These are phyloP conservation scores for Exutisphaerella laricina DNA, from an alignment of 2,329 filamentous ascomycete species.

Conservation along the genomic window DNA sequence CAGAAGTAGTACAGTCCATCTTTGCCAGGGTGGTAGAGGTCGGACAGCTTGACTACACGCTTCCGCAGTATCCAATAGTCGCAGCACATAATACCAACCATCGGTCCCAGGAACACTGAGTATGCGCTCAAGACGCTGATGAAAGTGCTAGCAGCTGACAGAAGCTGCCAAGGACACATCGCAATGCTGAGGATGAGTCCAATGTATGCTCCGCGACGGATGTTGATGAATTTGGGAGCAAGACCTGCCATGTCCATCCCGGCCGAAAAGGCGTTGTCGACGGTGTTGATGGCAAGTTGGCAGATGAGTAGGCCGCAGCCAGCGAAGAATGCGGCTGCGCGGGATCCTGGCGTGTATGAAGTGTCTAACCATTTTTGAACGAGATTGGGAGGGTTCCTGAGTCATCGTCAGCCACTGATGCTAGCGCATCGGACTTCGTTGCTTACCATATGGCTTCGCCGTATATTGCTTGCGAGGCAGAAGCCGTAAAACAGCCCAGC, in stretches of 20 bases:
- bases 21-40: conserved; percentile 38
- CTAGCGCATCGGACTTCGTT: too few species aligned
- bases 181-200: conserved; percentile 42
- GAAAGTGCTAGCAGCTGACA: conserved; percentile 44
- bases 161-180: conserved; percentile 49
- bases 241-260: conserved; percentile 54
- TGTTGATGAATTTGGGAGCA: conserved; percentile 51
- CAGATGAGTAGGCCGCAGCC: conserved; percentile 42
- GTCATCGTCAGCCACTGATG: too few species aligned
- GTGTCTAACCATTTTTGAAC: conserved; percentile 37
- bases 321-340: conserved; percentile 46
- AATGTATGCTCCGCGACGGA: conserved; percentile 50
- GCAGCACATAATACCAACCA: conserved; percentile 40
- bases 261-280: conserved; percentile 46
- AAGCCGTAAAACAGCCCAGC: conserved; percentile 55
- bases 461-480: conserved; percentile 49
- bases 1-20: conserved; percentile 41
- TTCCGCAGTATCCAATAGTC: conserved; percentile 44
- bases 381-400: conserved; percentile 39
- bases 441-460: conserved; percentile 41
- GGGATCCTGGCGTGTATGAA: conserved; percentile 28
- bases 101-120: conserved; percentile 43
- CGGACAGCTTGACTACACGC: conserved; percentile 38
- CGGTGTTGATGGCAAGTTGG: conserved; percentile 42
- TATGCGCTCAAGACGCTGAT: conserved; percentile 28